Base-by-base conservation (phyloP, 2,329 filamentous ascomycete genomes). In the Neonectria faginata region DNA sequence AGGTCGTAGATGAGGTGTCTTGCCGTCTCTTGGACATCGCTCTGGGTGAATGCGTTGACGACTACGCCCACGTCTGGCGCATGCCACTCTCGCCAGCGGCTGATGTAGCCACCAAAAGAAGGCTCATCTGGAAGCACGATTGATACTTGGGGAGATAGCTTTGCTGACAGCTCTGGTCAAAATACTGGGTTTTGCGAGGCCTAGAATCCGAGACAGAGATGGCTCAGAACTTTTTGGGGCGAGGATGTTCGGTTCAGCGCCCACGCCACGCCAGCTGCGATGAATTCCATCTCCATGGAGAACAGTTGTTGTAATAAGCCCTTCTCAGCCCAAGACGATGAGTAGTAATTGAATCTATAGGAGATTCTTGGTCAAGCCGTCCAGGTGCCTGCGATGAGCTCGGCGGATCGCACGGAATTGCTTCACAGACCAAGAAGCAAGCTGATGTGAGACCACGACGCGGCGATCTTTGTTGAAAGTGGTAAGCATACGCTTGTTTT, bases 41-140 rank as follows among this genome's bases (percentile, higher is more conserved):
- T 36, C 36, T 70, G 68, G 0, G 57, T 63, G 2, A 65, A 55
- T 1, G 42, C 58, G 14, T 36, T 47, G 11, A 70, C 68, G 0
- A 70, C 45, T 0, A 50, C 65, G 3, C 57, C 44, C 5, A 47
- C 65, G 0, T 65, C 42, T 1, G 68, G 68, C 0, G 63, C 66
- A 54, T 70, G 60, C 67, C 67, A 70, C 9, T 70, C 67, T 5
- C 62, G 50, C 68, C 68, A 70, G 27, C 68, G 55, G 3, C 60
- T 65, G 2, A 52, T 22, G 2, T 57, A 41, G 5, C 12, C 16
- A 2, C 22, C 27, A 3, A 70, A 70, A 0, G 44, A 18, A 1
- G 48, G 14, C 3, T 64, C 47, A 2, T 39, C 6, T 0, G 65
- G 62, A 0, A 70, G 50, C 0, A 67, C 25, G 4, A 70, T 54